phyloP scores from a whole-genome alignment of 2,329 filamentous ascomycete species.

The Alternaria hordeiaustralica region DNA sequence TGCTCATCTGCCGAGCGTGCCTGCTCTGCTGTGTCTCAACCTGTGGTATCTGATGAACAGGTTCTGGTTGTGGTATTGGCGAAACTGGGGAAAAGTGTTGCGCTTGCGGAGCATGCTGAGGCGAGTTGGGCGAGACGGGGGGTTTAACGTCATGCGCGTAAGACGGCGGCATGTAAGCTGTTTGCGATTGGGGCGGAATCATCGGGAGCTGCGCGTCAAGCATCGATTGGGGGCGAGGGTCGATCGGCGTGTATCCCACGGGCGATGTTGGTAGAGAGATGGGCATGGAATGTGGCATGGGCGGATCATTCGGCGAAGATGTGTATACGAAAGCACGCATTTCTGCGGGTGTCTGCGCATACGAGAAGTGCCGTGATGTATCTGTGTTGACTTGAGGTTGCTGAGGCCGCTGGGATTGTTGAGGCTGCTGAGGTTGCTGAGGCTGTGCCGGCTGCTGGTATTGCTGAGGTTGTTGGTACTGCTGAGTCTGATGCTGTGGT shows the following conservation, averaged over 20 bases:
- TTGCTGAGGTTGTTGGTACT: slow-evolving; percentile 1
- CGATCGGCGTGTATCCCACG: slow-evolving; percentile 30
- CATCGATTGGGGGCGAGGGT: slow-evolving; percentile 36
- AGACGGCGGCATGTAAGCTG: slow-evolving; percentile 26
- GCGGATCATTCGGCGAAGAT: slow-evolving; percentile 34
- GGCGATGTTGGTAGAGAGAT: slow-evolving; percentile 32
- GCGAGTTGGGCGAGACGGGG: slow-evolving; percentile 34
- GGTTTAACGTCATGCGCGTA: slow-evolving; percentile 34
- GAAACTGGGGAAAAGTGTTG: slow-evolving; percentile 34
- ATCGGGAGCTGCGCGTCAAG: slow-evolving; percentile 29
- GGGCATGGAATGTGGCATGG: slow-evolving; percentile 26
- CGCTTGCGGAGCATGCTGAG: slow-evolving; percentile 24
- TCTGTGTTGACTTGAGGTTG: slow-evolving; percentile 24
- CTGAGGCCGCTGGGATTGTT: slow-evolving; percentile 10
- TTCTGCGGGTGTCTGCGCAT: slow-evolving; percentile 46
- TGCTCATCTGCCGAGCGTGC: slow-evolving; percentile 43
- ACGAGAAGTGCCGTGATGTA: slow-evolving; percentile 41
- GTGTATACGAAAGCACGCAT: slow-evolving; percentile 36
- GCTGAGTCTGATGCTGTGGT: slow-evolving; percentile 4
- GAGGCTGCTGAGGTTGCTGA: not conserved
- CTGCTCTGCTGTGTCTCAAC: slow-evolving; percentile 26
- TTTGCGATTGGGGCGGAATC: slow-evolving; percentile 30
- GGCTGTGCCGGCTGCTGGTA: slow-evolving; percentile 5
- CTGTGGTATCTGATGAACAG: slow-evolving; percentile 19
- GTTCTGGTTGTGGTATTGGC: slow-evolving; percentile 25